Evolutionary conservation across 352 stramenopile genomes (phyloP).

Genomic region (Phytophthora syringae): DNA sequence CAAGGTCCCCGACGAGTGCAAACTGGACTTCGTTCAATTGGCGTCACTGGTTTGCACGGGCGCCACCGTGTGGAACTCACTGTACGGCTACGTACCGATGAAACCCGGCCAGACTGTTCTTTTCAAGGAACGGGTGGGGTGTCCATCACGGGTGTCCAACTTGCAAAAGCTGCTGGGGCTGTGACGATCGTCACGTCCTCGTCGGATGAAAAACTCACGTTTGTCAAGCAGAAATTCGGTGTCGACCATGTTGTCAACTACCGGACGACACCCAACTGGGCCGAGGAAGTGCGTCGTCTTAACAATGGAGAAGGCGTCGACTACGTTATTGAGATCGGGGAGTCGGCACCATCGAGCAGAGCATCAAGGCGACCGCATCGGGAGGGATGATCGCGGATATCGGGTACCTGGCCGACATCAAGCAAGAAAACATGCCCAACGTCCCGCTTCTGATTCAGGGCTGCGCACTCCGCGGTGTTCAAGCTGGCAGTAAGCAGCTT

Average conservation of each 20-base stretch:
- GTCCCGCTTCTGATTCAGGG: conserved; percentile 33
- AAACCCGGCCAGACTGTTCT: conserved; percentile 28
- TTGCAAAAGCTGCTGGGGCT: conserved; percentile 41
- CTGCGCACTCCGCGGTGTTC: conserved; percentile 27
- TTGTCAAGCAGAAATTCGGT: conserved; percentile 38
- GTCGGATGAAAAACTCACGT: conserved; percentile 27
- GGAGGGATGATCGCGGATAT: conserved; percentile 38
- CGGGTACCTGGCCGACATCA: conserved; percentile 32
- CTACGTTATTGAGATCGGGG: conserved; percentile 46
- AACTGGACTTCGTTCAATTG: conserved; percentile 32
- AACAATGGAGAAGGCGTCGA: conserved; percentile 34
- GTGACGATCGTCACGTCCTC: conserved; percentile 44
- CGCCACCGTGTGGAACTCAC: conserved; percentile 37
- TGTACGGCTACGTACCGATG: conserved; percentile 33
- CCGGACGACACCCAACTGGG: conserved; percentile 37
- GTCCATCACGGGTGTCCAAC: conserved; percentile 34
- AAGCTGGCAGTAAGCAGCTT: conserved; percentile 32
- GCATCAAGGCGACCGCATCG: conserved; percentile 32
- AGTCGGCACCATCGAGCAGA: conserved; percentile 43
- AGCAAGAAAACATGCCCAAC: conserved; percentile 42
- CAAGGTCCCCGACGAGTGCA: conserved; percentile 32
- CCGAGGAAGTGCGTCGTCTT: conserved; percentile 26
- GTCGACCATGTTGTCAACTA: conserved; percentile 47
- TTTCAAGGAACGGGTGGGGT: conserved; percentile 34
- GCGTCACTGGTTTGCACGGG: conserved; percentile 37